These are phyloP conservation scores for Ormosia semicastrata DNA, from an alignment of 306 rosid genomes.

Conservation along the genomic window DNA sequence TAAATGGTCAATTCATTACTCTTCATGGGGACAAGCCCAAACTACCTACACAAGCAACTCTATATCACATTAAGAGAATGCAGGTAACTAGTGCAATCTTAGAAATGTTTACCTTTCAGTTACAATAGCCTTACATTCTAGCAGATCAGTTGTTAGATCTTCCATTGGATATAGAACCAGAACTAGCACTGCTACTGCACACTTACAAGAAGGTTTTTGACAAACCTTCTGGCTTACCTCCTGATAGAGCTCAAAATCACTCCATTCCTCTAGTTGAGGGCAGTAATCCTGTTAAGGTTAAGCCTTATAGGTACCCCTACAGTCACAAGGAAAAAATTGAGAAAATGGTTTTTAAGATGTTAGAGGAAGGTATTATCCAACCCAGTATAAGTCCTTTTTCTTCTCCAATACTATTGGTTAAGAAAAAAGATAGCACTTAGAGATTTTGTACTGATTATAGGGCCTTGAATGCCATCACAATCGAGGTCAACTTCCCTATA, in stretches of 20 bases:
- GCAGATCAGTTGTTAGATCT: no score
- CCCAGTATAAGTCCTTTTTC: background rate
- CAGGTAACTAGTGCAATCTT: background rate
- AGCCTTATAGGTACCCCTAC: background rate
- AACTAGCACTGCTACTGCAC: no score
- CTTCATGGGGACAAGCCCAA: no score
- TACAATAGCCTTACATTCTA: rapidly evolving
- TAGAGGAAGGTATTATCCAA: rapidly evolving
- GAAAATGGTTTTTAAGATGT: background rate
- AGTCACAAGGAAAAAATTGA: background rate
- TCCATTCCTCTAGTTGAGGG: background rate
- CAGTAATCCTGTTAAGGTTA: no score
- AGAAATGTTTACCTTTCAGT: background rate
- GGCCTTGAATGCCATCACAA: background rate
- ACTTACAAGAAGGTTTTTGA: background rate
- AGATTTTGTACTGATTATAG: background rate
- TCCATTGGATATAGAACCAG: no score
- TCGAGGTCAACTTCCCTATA: background rate
- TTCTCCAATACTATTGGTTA: no score
- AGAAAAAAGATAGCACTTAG: background rate
- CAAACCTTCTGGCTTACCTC: background rate
- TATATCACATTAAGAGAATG: background rate
- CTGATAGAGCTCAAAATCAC: background rate
- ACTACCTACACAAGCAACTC: background rate
- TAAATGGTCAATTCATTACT: no score